Conservation (phyloP, 1,284 basidiomycete genomes). For the Farysia itapuensis region DNA sequence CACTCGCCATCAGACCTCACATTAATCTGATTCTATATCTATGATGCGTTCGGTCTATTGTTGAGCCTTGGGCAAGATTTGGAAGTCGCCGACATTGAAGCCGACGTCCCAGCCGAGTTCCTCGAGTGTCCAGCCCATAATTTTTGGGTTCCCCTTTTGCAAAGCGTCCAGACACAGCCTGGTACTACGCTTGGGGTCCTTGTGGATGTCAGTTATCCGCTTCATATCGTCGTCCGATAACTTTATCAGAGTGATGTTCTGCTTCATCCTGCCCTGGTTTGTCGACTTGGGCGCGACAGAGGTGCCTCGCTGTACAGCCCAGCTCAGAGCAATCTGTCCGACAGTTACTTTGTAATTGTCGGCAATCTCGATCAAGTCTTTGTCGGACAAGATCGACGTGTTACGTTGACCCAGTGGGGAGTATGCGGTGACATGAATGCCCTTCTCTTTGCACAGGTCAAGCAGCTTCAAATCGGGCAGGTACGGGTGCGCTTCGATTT, state of each 20-base stretch:
- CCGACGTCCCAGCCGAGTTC: constrained; percentile 49
- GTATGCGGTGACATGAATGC: constrained; percentile 77
- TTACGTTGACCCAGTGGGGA: constrained; percentile 79
- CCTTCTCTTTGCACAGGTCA: constrained; percentile 70
- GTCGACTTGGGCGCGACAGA: constrained; percentile 45
- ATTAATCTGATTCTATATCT: too few relatives aligned
- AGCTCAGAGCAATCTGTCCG: constrained; percentile 69
- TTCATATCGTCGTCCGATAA: constrained; percentile 68
- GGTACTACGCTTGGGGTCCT: constrained; percentile 33
- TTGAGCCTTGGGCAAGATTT: background rate
- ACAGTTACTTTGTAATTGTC: constrained; percentile 65
- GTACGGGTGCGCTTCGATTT: constrained; percentile 48
- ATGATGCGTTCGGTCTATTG: background rate
- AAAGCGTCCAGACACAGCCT: constrained; percentile 17
- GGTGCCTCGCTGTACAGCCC: constrained; percentile 70
- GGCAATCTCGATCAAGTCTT: constrained; percentile 69
- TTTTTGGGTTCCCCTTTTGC: constrained; percentile 20
- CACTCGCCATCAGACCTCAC: too few relatives aligned
- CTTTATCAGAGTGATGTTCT: constrained; percentile 72
- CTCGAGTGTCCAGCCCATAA: constrained; percentile 39
- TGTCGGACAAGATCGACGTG: constrained; percentile 73
- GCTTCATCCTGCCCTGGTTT: constrained; percentile 71
- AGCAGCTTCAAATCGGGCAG: constrained; percentile 68
- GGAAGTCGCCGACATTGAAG: constrained; percentile 1
- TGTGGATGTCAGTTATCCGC: constrained; percentile 27